Conservation (phyloP, 768 basidiomycete species). For the Mycena leptocephala region DNA sequence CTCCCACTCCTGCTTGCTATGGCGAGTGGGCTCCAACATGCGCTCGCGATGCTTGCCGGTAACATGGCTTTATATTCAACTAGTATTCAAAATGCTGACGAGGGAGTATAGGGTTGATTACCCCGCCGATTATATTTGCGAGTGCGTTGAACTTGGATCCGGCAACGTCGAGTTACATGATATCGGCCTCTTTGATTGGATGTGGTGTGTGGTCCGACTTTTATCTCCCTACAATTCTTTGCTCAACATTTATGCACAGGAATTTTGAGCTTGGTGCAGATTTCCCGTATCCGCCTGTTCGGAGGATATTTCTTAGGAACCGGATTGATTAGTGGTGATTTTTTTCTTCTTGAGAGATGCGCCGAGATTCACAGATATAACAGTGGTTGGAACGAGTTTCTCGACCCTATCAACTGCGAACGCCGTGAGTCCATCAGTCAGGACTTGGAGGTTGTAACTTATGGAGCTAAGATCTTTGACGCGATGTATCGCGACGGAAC, state of each 20-base stretch:
- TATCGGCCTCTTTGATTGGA: conserved; percentile 66
- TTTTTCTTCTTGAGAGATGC: not conserved
- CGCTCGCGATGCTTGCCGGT: conserved; percentile 86
- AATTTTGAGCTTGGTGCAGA: conserved; percentile 84
- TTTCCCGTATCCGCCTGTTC: conserved; percentile 78
- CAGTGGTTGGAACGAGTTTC: conserved; percentile 45
- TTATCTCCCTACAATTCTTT: not conserved
- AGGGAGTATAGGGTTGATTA: conserved; percentile 66
- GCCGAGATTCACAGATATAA: no score
- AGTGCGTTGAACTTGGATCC: conserved; percentile 73
- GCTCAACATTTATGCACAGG: conserved; percentile 55
- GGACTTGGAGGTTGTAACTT: not conserved
- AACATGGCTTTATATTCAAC: no score
- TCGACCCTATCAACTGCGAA: conserved; percentile 6
- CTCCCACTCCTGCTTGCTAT: conserved; percentile 83
- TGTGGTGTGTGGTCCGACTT: conserved; percentile 6
- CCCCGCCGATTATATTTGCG: conserved; percentile 88
- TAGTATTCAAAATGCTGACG: not conserved
- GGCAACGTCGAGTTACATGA: conserved; percentile 79
- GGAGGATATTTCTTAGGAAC: conserved; percentile 81
- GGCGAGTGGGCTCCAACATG: conserved; percentile 81
- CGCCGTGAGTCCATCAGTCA: conserved; percentile 53
- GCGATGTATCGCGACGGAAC: conserved; percentile 87
- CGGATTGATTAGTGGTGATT: conserved; percentile 73
- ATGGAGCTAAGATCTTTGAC: conserved; percentile 70